These are phyloP conservation scores for Phanerodontia chrysosporium DNA, from an alignment of 768 basidiomycete species.

Conservation along the genomic window DNA sequence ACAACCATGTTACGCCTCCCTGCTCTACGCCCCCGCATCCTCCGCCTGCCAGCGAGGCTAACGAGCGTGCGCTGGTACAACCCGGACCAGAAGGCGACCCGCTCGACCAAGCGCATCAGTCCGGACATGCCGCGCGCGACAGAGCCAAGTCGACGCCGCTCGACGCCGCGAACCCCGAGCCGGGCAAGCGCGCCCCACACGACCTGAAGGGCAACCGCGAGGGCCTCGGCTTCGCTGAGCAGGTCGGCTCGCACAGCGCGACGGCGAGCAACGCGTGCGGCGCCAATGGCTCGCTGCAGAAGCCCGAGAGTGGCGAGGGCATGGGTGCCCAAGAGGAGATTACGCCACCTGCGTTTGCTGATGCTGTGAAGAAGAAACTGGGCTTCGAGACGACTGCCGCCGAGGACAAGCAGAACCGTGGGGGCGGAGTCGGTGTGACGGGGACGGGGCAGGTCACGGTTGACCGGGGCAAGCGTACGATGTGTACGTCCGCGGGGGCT, in stretches of 20 bases:
- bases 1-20: too few relatives aligned
- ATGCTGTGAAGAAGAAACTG: constrained; percentile 25
- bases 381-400: constrained; percentile 22
- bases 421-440: constrained; percentile 28
- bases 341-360: constrained; percentile 24
- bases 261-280: constrained; percentile 9
- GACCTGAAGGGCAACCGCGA: constrained; percentile 31
- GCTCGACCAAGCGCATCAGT: constrained; percentile 17
- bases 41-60: too few relatives aligned
- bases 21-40: too few relatives aligned
- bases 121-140: constrained; percentile 11
- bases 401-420: constrained; percentile 31
- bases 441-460: constrained; percentile 22
- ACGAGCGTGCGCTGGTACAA: constrained; percentile 8
- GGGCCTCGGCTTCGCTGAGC: constrained; percentile 29
- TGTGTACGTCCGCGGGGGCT: too few relatives aligned
- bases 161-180: constrained; percentile 17
- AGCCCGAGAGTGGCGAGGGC: constrained; percentile 12
- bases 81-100: constrained; percentile 8
- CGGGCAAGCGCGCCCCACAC: constrained; percentile 25
- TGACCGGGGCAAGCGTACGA: neutral
- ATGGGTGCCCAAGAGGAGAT: constrained; percentile 21
- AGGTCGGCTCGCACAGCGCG: constrained; percentile 27
- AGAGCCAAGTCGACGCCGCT: constrained; percentile 10
- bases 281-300: neutral